Percentiles rank a stretch among this genome's conserved stretches.
Evolutionary conservation across 2,329 filamentous ascomycete species (phyloP).

Genomic region (Colletotrichum karsti): DNA sequence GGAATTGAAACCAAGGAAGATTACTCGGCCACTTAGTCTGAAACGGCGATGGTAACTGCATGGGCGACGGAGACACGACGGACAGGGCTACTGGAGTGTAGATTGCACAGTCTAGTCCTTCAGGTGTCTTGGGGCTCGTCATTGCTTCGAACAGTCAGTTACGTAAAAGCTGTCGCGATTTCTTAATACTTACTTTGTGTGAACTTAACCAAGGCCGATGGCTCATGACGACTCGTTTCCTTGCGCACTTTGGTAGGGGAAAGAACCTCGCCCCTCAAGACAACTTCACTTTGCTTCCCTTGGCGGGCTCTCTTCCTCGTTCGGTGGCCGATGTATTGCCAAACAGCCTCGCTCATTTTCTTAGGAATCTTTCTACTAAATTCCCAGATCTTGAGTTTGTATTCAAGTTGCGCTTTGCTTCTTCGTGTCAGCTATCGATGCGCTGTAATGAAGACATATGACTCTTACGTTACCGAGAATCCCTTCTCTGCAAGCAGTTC

Average conservation of each 20-base stretch:
- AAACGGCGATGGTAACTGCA: too few species aligned
- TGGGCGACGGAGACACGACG: too few species aligned
- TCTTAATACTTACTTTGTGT: too few species aligned
- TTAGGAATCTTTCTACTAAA: background rate
- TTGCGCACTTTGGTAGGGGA: background rate
- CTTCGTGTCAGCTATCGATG: background rate
- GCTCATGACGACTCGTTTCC: background rate
- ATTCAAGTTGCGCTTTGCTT: slow-evolving; percentile 5
- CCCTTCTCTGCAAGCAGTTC: background rate
- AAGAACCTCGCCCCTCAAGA: background rate
- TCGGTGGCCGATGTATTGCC: background rate
- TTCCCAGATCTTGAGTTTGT: slow-evolving; percentile 4
- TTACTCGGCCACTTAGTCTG: background rate
- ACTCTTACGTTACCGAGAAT: background rate
- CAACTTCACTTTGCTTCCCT: background rate
- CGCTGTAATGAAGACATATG: rapidly evolving
- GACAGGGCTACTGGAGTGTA: too few species aligned
- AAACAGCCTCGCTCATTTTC: background rate
- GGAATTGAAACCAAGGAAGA: background rate
- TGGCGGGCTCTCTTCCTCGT: background rate
- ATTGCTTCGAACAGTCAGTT: too few species aligned
- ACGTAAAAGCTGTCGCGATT: too few species aligned
- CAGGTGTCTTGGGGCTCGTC: too few species aligned
- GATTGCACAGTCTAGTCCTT: too few species aligned
- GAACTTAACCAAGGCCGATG: background rate